Base-by-base conservation (phyloP, 805 yeast species). In the Sugiyamaella qingdaonensis region DNA sequence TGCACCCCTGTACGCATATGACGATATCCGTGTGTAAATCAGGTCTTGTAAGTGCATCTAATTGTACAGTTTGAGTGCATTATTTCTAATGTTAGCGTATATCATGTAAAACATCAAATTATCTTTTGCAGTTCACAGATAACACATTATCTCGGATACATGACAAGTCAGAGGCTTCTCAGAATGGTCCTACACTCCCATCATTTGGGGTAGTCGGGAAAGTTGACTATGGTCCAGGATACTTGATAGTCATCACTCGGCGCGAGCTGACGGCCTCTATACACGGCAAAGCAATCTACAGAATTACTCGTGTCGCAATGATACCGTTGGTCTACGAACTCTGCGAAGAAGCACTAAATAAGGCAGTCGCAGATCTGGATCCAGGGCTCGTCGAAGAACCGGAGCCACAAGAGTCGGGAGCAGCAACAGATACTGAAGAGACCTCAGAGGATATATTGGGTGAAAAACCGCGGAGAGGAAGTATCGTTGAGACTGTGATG, bases 151-250 rank as follows among this genome's bases (percentile, higher is more conserved):
- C 29, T 24, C 29, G 29, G 29, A 24, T 24, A 24, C 7, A 24
- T 24, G 29, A 24, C 29, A 24, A 24, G 29, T 24, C 7, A 24
- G 29, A 24, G 29, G 29, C 29, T 7, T 24, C 29, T 24, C 29
- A 3, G 7, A 24, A 24, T 24, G 7, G 29, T 7, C 29, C 29
- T 7, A 24, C 7, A 24, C 29, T 24, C 29, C 29, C 29, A 24
- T 24, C 29, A 24, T 47, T 48, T 39, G 63, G 63, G 13, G 31
- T 60, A 9, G 29, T 60, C 10, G 63, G 63, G 1, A 43, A 50
- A 41, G 36, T 60, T 5, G 51, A 54, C 48, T 42, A 47, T 41
- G 59, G 60, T 7, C 48, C 49, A 5, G 61, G 63, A 14, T 61
- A 47, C 41, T 31, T 61, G 19, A 11, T 62, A 2, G 54, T 53